Base-by-base conservation (phyloP, 75 land plant species). In the Cunninghamia lanceolata region DNA sequence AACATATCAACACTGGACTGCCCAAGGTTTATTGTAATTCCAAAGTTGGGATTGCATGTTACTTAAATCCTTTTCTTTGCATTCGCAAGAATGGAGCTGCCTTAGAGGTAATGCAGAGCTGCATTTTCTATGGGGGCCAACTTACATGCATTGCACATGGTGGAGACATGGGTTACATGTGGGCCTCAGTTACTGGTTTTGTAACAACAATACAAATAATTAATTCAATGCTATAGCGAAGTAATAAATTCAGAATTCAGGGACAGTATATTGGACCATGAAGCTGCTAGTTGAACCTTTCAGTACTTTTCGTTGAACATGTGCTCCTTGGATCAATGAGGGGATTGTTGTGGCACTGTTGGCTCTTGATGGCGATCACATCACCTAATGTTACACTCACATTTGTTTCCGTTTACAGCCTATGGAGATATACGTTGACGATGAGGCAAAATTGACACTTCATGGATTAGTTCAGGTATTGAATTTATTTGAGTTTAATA, bases 341-440 rank as follows among this genome's bases (percentile, higher is more conserved):
- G 63, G 30, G 71, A 84, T 84, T 73, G 82, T 59, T 89, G 75
- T 83, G 87, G 84, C 87, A 82, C 87, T 86, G 35, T 52, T 56
- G 70, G 88, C 88, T 87, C 73, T 89, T 39, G 66, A 52, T 87
- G 90, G 85, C 90, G 88, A 84, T 85, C 83, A 28, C 82, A 89
- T 92, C 91, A 92, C 88, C 87, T 93, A 88, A 87, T 94, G 84
- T 90, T 93, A 88, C 87, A 88, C 70, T 91, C 86, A 91, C 86
- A 86, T 87, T 94, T 93, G 86, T 87, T 93, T 87, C 94, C 91
- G 93, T 93, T 83, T 83, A 83, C 99, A 98, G 99, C 99, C 99
- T 11, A 96, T 98, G 99, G 99, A 98, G 93, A 98, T 98, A 40
- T 98, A 96, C 93, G 99, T 98, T 34, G 99, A 98, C 75, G 99